These are phyloP conservation scores for Rhodotorula paludigena DNA, from an alignment of 768 basidiomycete genomes.

Conservation along the genomic window DNA sequence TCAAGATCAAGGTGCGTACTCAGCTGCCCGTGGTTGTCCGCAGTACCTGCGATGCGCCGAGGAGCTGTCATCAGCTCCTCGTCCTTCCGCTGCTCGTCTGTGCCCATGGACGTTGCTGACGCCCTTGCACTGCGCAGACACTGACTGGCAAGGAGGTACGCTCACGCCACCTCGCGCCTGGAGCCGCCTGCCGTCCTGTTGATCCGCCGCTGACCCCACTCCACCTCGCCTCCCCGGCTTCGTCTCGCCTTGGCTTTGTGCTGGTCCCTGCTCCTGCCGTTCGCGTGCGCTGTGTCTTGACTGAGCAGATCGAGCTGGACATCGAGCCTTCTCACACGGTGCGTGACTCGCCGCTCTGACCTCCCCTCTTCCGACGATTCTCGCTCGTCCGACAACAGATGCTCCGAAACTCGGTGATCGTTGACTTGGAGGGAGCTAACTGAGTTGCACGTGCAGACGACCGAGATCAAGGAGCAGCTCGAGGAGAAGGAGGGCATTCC, in stretches of 20 bases:
- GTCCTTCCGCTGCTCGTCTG: background rate
- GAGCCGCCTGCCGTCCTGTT: background rate
- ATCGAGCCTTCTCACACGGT: conserved; percentile 25
- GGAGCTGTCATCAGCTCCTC: too few relatives aligned
- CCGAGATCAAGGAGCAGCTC: conserved; percentile 92
- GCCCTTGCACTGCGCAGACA: conserved; percentile 55
- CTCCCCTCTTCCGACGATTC: background rate
- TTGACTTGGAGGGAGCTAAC: too few relatives aligned
- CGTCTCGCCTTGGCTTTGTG: too few relatives aligned
- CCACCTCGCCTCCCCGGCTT: background rate
- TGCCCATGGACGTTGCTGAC: conserved; percentile 4
- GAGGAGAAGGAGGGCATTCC: conserved; percentile 98
- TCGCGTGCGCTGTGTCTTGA: background rate
- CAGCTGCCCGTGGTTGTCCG: conserved; percentile 6
- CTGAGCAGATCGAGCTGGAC: conserved; percentile 16
- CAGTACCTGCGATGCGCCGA: too few relatives aligned
- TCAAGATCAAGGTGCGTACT: conserved; percentile 74
- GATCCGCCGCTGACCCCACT: background rate
- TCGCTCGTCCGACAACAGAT: background rate
- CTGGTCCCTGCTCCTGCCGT: background rate
- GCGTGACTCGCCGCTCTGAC: background rate
- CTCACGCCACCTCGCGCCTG: conserved; percentile 17
- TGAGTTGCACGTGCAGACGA: too few relatives aligned
- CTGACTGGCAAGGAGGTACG: conserved; percentile 92
- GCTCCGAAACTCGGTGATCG: too few relatives aligned